phyloP scores from a whole-genome alignment of 2,329 filamentous ascomycete genomes.

The Rachicladosporium sp. region DNA sequence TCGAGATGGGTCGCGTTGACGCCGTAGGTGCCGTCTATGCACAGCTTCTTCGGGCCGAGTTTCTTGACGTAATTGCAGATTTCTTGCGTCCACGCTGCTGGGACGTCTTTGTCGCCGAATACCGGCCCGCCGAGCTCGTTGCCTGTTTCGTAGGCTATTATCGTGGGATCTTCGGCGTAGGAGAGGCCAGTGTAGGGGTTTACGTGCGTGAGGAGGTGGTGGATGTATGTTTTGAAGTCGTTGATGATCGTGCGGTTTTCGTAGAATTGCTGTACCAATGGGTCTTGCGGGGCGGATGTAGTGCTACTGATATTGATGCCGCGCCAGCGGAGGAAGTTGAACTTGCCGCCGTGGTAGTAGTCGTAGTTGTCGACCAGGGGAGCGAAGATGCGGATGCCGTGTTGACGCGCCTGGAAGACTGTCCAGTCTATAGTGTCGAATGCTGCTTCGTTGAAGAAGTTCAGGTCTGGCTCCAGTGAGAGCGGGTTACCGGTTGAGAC shows the following conservation, averaged over 20 bases:
- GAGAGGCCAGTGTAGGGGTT: conserved; percentile 36
- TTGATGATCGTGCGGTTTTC: conserved; percentile 31
- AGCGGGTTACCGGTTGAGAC: conserved; percentile 38
- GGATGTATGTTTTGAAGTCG: conserved; percentile 36
- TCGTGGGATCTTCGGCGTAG: conserved; percentile 38
- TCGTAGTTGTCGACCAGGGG: conserved; percentile 39
- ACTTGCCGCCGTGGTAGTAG: conserved; percentile 41
- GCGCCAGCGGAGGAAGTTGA: conserved; percentile 35
- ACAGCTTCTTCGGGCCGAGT: conserved; percentile 33
- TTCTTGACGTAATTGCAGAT: conserved; percentile 31
- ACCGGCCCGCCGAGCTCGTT: conserved; percentile 36
- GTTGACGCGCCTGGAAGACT: conserved; percentile 32
- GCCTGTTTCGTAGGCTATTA: conserved; percentile 39
- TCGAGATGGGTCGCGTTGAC: conserved; percentile 33
- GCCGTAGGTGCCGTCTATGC: conserved; percentile 39
- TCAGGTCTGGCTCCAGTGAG: conserved; percentile 30
- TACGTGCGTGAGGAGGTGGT: conserved; percentile 32
- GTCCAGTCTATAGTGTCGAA: conserved; percentile 39
- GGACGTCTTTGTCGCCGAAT: conserved; percentile 34
- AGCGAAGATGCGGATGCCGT: conserved; percentile 34
- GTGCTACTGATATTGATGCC: conserved; percentile 32
- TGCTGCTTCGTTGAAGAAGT: conserved; percentile 31
- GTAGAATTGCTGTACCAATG: conserved; percentile 35
- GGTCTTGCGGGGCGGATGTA: conserved; percentile 24
- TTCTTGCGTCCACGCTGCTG: conserved; percentile 31